Conservation (phyloP, 2,329 filamentous ascomycete species). For the Ophiocordyceps polyrhachis-furcata region DNA sequence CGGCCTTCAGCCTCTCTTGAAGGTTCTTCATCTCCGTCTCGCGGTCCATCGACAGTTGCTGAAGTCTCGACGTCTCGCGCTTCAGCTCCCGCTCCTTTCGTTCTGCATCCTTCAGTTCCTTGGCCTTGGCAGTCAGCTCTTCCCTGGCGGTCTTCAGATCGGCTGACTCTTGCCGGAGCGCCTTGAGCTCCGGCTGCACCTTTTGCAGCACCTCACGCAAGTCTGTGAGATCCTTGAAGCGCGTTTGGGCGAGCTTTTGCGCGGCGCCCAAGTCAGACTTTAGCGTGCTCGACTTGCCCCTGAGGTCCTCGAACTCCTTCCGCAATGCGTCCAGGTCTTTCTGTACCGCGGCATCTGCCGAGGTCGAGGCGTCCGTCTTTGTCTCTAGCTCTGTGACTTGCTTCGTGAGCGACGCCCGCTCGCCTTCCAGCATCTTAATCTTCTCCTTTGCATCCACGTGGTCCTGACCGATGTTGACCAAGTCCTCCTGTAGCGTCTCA, state of each 20-base stretch:
- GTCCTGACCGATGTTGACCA: slow-evolving; percentile 63
- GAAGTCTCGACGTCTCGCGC: slow-evolving; percentile 50
- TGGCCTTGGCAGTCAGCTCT: slow-evolving; percentile 40
- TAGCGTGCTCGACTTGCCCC: slow-evolving; percentile 46
- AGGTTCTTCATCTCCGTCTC: slow-evolving; percentile 61
- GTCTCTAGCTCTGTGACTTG: slow-evolving; percentile 49
- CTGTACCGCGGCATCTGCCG: slow-evolving; percentile 33
- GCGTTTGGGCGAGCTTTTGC: slow-evolving; percentile 65
- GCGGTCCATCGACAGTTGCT: slow-evolving; percentile 51
- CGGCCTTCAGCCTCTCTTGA: slow-evolving; percentile 59
- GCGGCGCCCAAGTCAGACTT: slow-evolving; percentile 74
- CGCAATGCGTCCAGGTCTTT: slow-evolving; percentile 38
- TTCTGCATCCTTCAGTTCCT: slow-evolving; percentile 59
- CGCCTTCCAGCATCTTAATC: slow-evolving; percentile 48
- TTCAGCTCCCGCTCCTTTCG: slow-evolving; percentile 66
- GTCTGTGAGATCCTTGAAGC: slow-evolving; percentile 77
- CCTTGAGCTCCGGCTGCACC: slow-evolving; percentile 69
- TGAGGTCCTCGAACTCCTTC: slow-evolving; percentile 46
- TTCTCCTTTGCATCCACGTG: slow-evolving; percentile 69
- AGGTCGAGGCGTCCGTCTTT: slow-evolving; percentile 32
- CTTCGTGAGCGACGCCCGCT: slow-evolving; percentile 47
- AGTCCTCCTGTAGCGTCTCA: slow-evolving; percentile 61
- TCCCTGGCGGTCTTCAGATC: slow-evolving; percentile 58
- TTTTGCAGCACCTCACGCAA: slow-evolving; percentile 66
- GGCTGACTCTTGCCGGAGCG: slow-evolving; percentile 56